phyloP scores from a whole-genome alignment of 306 rosid genomes.

The Vigna mungo region DNA sequence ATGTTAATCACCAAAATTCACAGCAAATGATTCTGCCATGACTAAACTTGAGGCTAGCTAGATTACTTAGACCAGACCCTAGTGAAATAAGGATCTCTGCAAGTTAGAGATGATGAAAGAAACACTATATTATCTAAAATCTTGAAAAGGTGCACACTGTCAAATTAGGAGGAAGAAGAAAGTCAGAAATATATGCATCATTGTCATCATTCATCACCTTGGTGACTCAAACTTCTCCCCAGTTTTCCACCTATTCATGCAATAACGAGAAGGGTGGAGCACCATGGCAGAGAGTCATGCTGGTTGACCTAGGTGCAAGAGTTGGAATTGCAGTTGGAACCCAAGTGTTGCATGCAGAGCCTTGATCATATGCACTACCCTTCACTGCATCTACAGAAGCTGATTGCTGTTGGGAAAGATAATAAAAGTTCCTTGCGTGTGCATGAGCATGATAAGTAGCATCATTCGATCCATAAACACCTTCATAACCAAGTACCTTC shows the following conservation, averaged over 20 bases:
- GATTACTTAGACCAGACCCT: conserved; percentile 40
- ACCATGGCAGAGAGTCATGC: conserved; percentile 54
- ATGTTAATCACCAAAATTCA: conserved; percentile 57
- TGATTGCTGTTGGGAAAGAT: conserved; percentile 54
- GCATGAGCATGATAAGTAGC: conserved; percentile 49
- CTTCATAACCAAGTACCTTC: conserved; percentile 48
- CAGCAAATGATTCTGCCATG: conserved; percentile 53
- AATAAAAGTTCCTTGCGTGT: conserved; percentile 60
- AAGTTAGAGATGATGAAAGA: conserved; percentile 27
- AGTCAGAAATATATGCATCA: conserved; percentile 35
- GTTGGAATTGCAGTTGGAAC: conserved; percentile 77
- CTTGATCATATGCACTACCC: conserved; percentile 48
- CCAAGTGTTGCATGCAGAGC: conserved; percentile 61
- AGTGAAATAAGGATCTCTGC: conserved; percentile 36
- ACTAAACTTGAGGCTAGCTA: conserved; percentile 47
- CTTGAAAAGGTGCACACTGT: conserved; percentile 38
- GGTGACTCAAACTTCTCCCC: conserved; percentile 30
- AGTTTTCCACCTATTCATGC: conserved; percentile 55
- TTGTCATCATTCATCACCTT: conserved; percentile 11
- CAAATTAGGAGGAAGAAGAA: conserved; percentile 6
- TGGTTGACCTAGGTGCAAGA: conserved; percentile 57
- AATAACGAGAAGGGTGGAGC: conserved; percentile 72
- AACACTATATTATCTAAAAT: conserved; percentile 32
- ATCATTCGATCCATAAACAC: conserved; percentile 53
- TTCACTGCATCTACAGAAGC: conserved; percentile 41